Evolutionary conservation across 164 flowering plant genomes (phyloP), one percentile per base, ranked within the genome.

Genomic region (Tetrastigma voinierianum): DNA sequence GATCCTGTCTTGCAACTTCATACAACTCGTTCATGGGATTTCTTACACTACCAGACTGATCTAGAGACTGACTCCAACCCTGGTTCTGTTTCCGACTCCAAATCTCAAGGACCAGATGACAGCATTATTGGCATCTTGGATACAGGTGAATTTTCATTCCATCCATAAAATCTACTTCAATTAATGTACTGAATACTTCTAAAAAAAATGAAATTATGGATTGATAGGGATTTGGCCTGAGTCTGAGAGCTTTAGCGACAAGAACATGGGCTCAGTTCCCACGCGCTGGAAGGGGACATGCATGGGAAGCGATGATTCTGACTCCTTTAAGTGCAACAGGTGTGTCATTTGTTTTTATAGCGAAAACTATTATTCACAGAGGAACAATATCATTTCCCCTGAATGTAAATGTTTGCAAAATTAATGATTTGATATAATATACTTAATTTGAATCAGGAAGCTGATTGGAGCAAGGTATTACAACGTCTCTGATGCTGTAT

Each of bases 1-100:
- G 90, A 86, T 62, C 80, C 84, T 1, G 12, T 76, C 9, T 47
- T 71, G 10, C 66, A 85, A n/a, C 84, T 87, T 56, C 91, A 87
- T 71, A 87, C 91, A 12, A 87, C 91, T 40, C 83, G 80, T 10
- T 85, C 89, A 1, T 83, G 87, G 89, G 89, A 85, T 49, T 87
- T 87, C 69, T 57, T 85, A 23, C 75, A 80, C 62, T 72, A 71
- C 52, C 84, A 78, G 67, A 76, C 74, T 1, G 74, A 71, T 9
- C 56, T 75, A 0, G 62, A 57, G 60, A 67, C 68, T 0, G 75
- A 77, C 66, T 61, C 77, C 4, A 57, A 43, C 1, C 64, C 70
- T 11, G 23, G 49, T 45, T 66, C 74, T 11, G 48, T 13, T 32
- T 6, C 66, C 0, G 17, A 49, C 64, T 48, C 67, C 1, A 19